Conservation (phyloP, 1,139 yeast genomes). For the Wickerhamomyces sp. region DNA sequence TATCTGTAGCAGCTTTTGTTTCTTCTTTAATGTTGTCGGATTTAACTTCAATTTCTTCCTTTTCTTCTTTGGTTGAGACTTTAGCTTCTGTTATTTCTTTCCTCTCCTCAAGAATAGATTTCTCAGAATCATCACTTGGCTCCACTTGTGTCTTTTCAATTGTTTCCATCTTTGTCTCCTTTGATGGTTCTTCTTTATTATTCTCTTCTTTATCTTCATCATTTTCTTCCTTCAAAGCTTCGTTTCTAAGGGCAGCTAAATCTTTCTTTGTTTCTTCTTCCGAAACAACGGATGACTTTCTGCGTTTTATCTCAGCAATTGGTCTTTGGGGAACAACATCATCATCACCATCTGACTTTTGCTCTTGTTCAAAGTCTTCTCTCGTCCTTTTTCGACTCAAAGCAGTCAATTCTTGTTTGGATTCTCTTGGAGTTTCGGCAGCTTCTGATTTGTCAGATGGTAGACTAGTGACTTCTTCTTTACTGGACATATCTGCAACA, state of each 20-base stretch:
- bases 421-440: neutral
- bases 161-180: too few species aligned
- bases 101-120: neutral
- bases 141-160: too few species aligned
- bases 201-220: conserved; percentile 1
- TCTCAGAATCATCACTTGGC: too few species aligned
- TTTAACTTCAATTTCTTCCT: neutral
- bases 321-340: conserved; percentile 10
- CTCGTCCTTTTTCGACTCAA: conserved; percentile 23
- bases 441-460: neutral
- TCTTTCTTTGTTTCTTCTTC: too few species aligned
- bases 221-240: neutral
- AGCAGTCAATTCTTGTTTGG: too few species aligned
- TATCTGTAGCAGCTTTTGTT: conserved; percentile 1
- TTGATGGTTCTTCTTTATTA: neutral
- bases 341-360: conserved; percentile 4
- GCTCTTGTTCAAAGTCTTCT: conserved; percentile 19
- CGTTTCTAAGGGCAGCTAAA: too few species aligned
- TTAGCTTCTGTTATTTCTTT: neutral
- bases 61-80: neutral
- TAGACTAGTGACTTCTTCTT: neutral
- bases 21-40: neutral
- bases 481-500: neutral
- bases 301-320: conserved; percentile 17
- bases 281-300: conserved; percentile 5